phyloP scores from a whole-genome alignment of 2,329 filamentous ascomycete species.

The Colletotrichum euphorbiae region DNA sequence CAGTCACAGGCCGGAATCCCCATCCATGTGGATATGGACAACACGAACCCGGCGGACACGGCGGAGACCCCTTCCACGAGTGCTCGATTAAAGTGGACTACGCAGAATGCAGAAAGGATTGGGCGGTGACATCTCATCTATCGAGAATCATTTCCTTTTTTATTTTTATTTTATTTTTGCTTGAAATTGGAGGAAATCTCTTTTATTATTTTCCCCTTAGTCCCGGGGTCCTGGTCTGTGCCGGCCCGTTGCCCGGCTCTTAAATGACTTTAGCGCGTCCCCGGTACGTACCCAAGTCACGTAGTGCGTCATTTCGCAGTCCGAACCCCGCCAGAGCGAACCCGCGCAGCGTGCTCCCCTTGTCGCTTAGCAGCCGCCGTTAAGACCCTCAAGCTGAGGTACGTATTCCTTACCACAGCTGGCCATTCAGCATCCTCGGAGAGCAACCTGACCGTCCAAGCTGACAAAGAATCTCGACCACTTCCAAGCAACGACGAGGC shows the following conservation, averaged over 20 bases:
- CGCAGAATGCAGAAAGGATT: not conserved
- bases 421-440: constrained; percentile 8
- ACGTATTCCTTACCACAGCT: not conserved
- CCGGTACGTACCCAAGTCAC: constrained; percentile 9
- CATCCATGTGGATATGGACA: not conserved
- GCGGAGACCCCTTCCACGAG: too few relatives aligned
- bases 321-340: constrained; percentile 32
- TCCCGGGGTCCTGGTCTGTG: constrained; percentile 16
- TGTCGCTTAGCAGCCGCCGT: constrained; percentile 18
- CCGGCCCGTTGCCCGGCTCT: constrained; percentile 24
- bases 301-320: constrained; percentile 33
- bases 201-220: constrained; percentile 12
- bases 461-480: constrained; percentile 9
- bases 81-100: too few relatives aligned
- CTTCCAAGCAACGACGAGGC: not conserved
- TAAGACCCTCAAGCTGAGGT: not conserved
- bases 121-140: constrained; percentile 16
- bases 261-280: constrained; percentile 9
- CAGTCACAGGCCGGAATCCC: not conserved
- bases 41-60: too few relatives aligned
- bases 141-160: constrained; percentile 6
- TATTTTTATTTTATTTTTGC: constrained; percentile 28
- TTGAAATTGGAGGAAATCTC: not conserved
- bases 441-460: constrained; percentile 3
- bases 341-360: constrained; percentile 16